Base-by-base conservation (phyloP, 2,329 filamentous ascomycete species). In the Ophiocordyceps robertsii region DNA sequence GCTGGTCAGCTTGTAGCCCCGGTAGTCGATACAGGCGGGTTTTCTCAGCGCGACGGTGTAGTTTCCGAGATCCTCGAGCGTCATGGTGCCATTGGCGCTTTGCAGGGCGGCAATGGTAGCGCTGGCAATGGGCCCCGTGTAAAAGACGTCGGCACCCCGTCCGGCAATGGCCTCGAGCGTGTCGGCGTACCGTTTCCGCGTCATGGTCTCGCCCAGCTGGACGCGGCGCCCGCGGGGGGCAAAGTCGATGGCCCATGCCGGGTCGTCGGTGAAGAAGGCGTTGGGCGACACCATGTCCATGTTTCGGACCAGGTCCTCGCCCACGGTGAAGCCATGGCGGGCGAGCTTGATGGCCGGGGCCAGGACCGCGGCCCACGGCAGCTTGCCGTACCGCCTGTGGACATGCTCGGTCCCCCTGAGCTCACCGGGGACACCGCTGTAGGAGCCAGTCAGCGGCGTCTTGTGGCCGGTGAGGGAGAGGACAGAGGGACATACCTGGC, bases 221-320 rank as follows among this genome's bases (percentile, higher is more conserved):
- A 89, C 53, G 1, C 76, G 63, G 2, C 68, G 76, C 3, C 85
- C 86, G 44, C 82, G 74, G 0, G 85, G 85, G 2, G 87, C 86
- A 59, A 94, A 94, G 57, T 94, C 88, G 27, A 86, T 63, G 0
- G 87, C 84, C 82, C 86, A 95, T 0, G 75, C 70, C 0, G 82
- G 77, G 46, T 93, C 75, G 0, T 80, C 66, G 3, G 75, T 69
- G 0, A 94, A 61, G 55, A 92, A 92, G 49, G 80, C 40, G 14
- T 51, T 72, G 39, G 8, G 66, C 51, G 45, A 56, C 56, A 58
- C 44, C 63, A n/a, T 68, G 21, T 52, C 57, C 72, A 92, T 89
- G 54, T 85, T 84, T 14, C 62, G 68, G 38, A 84, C 70, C 2
- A 92, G 67, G 50, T 94, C 88, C 31, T 75, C 64, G 2, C 73